These are phyloP conservation scores for Ceratocystis albifundus DNA, from an alignment of 2,329 filamentous ascomycete genomes.

Conservation along the genomic window DNA sequence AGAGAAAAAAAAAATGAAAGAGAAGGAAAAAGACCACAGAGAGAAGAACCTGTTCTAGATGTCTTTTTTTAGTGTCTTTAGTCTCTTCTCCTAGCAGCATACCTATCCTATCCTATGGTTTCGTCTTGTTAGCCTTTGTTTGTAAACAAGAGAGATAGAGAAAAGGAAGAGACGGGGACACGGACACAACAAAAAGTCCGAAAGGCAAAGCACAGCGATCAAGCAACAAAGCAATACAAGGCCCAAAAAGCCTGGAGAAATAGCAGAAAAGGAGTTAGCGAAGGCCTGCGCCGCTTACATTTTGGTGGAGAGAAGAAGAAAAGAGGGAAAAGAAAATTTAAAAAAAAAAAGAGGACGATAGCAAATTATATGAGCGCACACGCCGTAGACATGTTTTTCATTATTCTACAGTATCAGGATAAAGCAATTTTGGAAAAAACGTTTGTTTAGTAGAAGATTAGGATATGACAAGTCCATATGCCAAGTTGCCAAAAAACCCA, in stretches of 20 bases:
- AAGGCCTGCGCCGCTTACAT: background rate
- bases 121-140: background rate
- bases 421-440: background rate
- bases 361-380: too few relatives aligned
- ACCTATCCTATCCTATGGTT: background rate
- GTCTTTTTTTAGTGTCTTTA: background rate
- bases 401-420: background rate
- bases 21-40: background rate
- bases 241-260: background rate
- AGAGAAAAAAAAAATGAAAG: too few relatives aligned
- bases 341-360: background rate
- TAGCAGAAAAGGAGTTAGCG: background rate
- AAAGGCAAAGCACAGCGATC: too few relatives aligned
- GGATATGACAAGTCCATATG: constrained; percentile 15
- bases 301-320: too few relatives aligned
- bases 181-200: background rate
- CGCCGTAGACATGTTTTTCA: background rate
- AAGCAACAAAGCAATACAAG: background rate
- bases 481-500: constrained; percentile 12
- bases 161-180: background rate
- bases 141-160: too few relatives aligned
- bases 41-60: background rate
- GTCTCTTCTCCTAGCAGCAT: background rate
- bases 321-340: too few relatives aligned
- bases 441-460: constrained; percentile 10